Conservation (phyloP, 306 rosid genomes). For the Cercis canadensis region DNA sequence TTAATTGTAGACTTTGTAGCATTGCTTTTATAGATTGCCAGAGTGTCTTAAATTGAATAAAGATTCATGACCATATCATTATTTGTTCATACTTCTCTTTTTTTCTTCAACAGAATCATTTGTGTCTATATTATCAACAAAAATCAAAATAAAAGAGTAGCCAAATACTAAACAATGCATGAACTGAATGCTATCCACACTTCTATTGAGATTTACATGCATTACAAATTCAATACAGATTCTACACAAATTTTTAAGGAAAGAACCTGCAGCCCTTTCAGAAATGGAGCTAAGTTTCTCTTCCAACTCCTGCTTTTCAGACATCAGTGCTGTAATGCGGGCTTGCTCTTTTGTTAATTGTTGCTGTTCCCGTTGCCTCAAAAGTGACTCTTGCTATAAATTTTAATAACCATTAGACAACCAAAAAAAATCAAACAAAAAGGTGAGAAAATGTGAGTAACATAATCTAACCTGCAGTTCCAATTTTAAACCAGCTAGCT, state of each 20-base stretch:
- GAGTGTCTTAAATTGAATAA: too few relatives aligned
- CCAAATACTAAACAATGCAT: constrained; percentile 14
- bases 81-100: not conserved
- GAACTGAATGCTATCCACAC: constrained; percentile 7
- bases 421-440: constrained; percentile 19
- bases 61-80: not conserved
- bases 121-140: too few relatives aligned
- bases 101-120: not conserved
- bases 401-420: constrained; percentile 40
- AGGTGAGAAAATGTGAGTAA: constrained; percentile 30
- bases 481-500: constrained; percentile 70
- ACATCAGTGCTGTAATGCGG: constrained; percentile 53
- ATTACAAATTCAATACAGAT: constrained; percentile 9
- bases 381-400: constrained; percentile 64
- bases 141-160: not conserved
- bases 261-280: constrained; percentile 62
- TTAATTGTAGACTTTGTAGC: not conserved
- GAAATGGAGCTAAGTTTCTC: constrained; percentile 67
- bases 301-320: constrained; percentile 85
- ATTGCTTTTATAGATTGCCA: not conserved
- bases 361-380: constrained; percentile 89
- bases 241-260: constrained; percentile 18
- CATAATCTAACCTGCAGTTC: constrained; percentile 61
- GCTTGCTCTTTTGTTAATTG: constrained; percentile 70
- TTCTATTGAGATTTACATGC: constrained; percentile 17